Evolutionary conservation across 2,329 filamentous ascomycete species (phyloP).

Genomic region (Curvularia sp.): DNA sequence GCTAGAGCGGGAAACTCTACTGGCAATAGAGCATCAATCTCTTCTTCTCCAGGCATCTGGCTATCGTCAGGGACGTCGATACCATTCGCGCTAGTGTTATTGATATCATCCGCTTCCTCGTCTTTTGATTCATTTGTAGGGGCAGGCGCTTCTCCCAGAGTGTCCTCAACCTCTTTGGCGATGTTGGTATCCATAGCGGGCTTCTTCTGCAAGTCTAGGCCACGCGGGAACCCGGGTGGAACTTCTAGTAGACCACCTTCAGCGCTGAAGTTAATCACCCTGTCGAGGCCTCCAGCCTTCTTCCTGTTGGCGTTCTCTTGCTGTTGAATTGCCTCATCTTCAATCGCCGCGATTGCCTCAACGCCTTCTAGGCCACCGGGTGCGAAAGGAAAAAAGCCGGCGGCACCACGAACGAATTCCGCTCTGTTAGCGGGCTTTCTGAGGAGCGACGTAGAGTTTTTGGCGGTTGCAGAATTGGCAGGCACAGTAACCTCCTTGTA

Average conservation of each 20-base stretch:
- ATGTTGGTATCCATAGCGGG: slow-evolving; percentile 65
- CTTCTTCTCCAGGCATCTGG: slow-evolving; percentile 58
- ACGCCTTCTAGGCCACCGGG: slow-evolving; percentile 88
- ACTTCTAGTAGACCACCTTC: slow-evolving; percentile 81
- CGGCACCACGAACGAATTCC: slow-evolving; percentile 90
- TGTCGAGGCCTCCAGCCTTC: slow-evolving; percentile 67
- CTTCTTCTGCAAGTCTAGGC: slow-evolving; percentile 74
- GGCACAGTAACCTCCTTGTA: slow-evolving; percentile 95
- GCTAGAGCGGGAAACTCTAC: slow-evolving; percentile 93
- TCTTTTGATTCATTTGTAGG: slow-evolving; percentile 31
- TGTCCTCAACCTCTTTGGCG: slow-evolving; percentile 73
- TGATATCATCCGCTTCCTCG: slow-evolving; percentile 36
- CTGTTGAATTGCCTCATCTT: slow-evolving; percentile 72
- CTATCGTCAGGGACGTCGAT: slow-evolving; percentile 53
- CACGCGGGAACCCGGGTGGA: slow-evolving; percentile 81
- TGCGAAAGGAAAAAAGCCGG: slow-evolving; percentile 92
- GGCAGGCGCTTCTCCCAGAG: slow-evolving; percentile 61
- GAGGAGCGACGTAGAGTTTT: slow-evolving; percentile 89
- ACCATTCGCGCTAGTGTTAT: slow-evolving; percentile 35
- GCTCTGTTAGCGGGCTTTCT: slow-evolving; percentile 85
- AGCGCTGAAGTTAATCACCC: slow-evolving; percentile 81
- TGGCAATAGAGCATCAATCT: slow-evolving; percentile 86
- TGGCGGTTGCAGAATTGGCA: slow-evolving; percentile 86
- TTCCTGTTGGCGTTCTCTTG: slow-evolving; percentile 54
- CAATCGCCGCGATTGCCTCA: slow-evolving; percentile 82